Conservation (phyloP, 2,329 filamentous ascomycete species). For the Aspergillus oerlinghausenensis region DNA sequence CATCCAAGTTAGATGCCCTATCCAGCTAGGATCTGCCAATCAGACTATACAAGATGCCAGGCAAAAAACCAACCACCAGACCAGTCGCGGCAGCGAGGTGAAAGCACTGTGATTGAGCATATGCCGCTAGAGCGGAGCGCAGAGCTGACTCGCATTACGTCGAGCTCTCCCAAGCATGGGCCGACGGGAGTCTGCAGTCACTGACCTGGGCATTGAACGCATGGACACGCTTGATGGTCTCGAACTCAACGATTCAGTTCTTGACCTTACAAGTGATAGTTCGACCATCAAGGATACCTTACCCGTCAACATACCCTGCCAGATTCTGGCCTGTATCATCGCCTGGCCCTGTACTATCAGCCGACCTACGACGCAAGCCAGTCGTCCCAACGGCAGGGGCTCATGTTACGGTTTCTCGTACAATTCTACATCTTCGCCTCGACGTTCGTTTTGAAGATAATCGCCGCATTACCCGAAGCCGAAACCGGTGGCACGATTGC, state of each 20-base stretch:
- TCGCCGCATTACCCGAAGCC: constrained; percentile 70
- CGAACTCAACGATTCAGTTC: constrained; percentile 42
- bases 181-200: constrained; percentile 12
- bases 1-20: background rate
- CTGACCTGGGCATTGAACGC: constrained; percentile 19
- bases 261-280: constrained; percentile 52
- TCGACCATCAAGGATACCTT: constrained; percentile 33
- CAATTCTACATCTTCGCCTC: constrained; percentile 75
- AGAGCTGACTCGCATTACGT: constrained; percentile 25
- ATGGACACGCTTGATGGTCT: constrained; percentile 37
- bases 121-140: constrained; percentile 22
- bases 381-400: constrained; percentile 63
- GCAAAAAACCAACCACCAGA: constrained; percentile 13
- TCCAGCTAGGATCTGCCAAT: constrained; percentile 10
- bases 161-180: constrained; percentile 24
- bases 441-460: constrained; percentile 75
- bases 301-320: constrained; percentile 61
- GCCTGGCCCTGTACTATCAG: constrained; percentile 84
- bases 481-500: constrained; percentile 73
- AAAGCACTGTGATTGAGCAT: constrained; percentile 22
- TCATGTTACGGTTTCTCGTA: constrained; percentile 74
- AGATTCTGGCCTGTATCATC: constrained; percentile 66
- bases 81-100: constrained; percentile 11
- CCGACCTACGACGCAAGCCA: constrained; percentile 61
- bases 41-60: constrained; percentile 9